Evolutionary conservation across 2,329 filamentous ascomycete species (phyloP).

Genomic region (Fusarium bulbicola): DNA sequence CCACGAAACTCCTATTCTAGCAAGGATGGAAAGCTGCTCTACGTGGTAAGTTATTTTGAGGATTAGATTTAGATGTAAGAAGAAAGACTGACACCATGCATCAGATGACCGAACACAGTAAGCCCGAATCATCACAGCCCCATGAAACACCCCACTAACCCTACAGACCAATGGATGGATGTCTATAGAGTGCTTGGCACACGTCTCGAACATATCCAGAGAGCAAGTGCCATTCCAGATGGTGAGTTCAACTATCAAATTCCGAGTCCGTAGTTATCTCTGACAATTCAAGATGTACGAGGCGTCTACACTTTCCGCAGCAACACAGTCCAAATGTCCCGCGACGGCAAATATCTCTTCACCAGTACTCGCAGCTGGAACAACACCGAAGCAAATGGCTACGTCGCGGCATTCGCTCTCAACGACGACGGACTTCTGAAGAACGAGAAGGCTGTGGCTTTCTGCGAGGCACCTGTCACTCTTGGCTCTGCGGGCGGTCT

Average conservation of each 20-base stretch:
- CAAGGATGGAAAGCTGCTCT: slow-evolving; percentile 3
- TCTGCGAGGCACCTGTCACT: slow-evolving; percentile 5
- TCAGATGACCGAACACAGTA: slow-evolving; percentile 7
- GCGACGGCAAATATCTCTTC: not conserved
- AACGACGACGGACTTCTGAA: not conserved
- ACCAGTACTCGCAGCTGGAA: slow-evolving; percentile 6
- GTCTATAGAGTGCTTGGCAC: not conserved
- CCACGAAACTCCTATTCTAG: slow-evolving; percentile 1
- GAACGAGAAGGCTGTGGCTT: not conserved
- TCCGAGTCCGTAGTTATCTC: not conserved
- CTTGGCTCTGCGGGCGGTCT: not conserved
- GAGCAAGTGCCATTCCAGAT: not conserved
- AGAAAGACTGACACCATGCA: not conserved
- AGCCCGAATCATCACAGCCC: not conserved
- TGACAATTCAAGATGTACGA: not conserved
- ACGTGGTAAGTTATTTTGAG: not conserved
- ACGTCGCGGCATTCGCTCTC: not conserved
- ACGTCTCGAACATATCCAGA: not conserved
- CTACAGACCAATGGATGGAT: not conserved
- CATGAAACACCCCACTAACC: not conserved
- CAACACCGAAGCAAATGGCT: slow-evolving; percentile 1
- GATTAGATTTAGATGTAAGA: rapidly evolving
- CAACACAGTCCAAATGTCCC: slow-evolving; percentile 5
- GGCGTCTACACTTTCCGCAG: not conserved
- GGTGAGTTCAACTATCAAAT: not conserved